These are phyloP conservation scores for Talaromyces trachyspermus DNA, from an alignment of 495 filamentous ascomycete species.

Conservation along the genomic window DNA sequence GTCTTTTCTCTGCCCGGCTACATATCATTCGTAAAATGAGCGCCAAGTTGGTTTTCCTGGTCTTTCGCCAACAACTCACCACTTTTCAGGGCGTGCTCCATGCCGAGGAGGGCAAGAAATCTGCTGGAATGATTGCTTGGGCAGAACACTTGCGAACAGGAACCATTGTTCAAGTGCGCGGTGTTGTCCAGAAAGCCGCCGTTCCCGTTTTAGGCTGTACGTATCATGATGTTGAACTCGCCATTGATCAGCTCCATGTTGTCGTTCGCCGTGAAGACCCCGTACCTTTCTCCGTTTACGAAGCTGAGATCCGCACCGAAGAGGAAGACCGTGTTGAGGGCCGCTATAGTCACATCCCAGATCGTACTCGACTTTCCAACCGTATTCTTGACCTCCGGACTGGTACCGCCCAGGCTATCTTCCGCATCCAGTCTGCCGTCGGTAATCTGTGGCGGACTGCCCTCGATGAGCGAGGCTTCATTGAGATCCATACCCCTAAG, in stretches of 20 bases:
- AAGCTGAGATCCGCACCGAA: constrained; percentile 47
- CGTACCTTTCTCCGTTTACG: constrained; percentile 56
- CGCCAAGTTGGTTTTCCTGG: constrained; percentile 81
- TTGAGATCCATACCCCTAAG: constrained; percentile 84
- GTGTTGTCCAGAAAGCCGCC: constrained; percentile 53
- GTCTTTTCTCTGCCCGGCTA: constrained; percentile 71
- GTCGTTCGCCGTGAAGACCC: constrained; percentile 49
- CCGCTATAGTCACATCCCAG: constrained; percentile 52
- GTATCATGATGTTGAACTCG: constrained; percentile 49
- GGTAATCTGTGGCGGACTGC: constrained; percentile 71
- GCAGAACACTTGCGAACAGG: constrained; percentile 65
- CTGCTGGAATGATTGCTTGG: constrained; percentile 55
- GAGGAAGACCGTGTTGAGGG: constrained; percentile 38
- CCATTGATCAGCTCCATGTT: constrained; percentile 44
- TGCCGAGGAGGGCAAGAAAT: constrained; percentile 42
- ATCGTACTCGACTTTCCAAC: constrained; percentile 70
- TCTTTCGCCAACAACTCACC: constrained; percentile 71
- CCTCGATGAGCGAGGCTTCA: constrained; percentile 64
- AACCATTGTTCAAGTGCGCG: constrained; percentile 56
- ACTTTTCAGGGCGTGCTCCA: constrained; percentile 73
- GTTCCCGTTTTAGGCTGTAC: constrained; percentile 49
- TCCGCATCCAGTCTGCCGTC: constrained; percentile 67
- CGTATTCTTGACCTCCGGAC: constrained; percentile 84
- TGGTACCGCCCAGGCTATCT: constrained; percentile 77
- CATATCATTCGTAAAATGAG: constrained; percentile 81